These are phyloP conservation scores for Naganishia friedmannii DNA, from an alignment of 768 basidiomycete genomes.

Conservation along the genomic window DNA sequence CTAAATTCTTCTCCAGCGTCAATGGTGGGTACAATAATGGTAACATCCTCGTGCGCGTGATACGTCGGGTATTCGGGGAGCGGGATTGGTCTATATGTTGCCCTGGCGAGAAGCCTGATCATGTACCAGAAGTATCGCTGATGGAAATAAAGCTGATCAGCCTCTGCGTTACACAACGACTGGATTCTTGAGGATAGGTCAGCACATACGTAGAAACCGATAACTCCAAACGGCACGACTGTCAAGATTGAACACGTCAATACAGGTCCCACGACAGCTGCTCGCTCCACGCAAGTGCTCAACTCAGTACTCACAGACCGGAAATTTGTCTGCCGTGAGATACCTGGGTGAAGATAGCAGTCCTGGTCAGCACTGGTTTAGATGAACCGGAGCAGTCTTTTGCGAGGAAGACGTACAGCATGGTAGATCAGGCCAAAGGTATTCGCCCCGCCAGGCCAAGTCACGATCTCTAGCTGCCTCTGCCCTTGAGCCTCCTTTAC, in stretches of 20 bases:
- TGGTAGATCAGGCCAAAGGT: background rate
- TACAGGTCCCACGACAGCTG: conserved; percentile 7
- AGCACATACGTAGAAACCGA: conserved; percentile 36
- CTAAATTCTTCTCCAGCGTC: conserved; percentile 95
- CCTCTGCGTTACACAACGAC: background rate
- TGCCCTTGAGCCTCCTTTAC: no score
- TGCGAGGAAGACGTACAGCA: conserved; percentile 16
- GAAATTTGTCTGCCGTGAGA: conserved; percentile 84
- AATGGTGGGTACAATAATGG: conserved; percentile 92
- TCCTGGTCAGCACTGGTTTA: background rate
- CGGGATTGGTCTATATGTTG: conserved; percentile 81
- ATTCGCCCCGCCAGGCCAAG: no score
- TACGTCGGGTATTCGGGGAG: conserved; percentile 88
- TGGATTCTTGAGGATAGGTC: background rate
- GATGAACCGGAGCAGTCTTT: background rate
- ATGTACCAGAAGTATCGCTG: conserved; percentile 63
- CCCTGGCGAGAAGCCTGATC: conserved; percentile 75
- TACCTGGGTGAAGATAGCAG: conserved; percentile 53
- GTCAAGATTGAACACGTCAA: conserved; percentile 29
- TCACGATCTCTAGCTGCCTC: no score
- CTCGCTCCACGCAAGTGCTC: background rate
- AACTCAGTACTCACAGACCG: conserved; percentile 67
- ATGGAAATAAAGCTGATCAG: background rate
- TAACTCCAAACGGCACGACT: conserved; percentile 60
- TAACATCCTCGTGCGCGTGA: conserved; percentile 84